Conservation (phyloP, 2,329 filamentous ascomycete genomes). For the Dothistroma pini region DNA sequence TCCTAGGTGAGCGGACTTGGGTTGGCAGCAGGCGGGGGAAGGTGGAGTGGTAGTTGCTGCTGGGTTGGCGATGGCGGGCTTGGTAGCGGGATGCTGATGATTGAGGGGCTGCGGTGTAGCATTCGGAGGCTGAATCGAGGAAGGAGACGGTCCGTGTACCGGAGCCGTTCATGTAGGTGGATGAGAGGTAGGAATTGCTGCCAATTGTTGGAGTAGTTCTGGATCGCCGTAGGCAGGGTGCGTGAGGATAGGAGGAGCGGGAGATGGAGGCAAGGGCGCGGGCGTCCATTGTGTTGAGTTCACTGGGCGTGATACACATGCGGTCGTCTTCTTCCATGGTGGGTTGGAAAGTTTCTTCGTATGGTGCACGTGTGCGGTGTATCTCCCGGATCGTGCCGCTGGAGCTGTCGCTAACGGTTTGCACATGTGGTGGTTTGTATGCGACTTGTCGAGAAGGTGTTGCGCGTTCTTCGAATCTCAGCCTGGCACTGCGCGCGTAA, state of each 20-base stretch:
- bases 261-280: neutral
- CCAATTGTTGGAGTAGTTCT: neutral
- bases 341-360: neutral
- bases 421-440: neutral
- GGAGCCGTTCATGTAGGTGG: neutral
- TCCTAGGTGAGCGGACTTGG: neutral
- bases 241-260: constrained; percentile 3
- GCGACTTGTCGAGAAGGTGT: neutral
- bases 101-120: neutral
- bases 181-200: constrained; percentile 1
- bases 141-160: neutral
- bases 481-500: neutral
- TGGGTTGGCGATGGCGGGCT: neutral
- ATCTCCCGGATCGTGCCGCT: neutral
- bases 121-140: neutral
- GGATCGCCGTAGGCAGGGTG: neutral
- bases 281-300: neutral
- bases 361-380: neutral
- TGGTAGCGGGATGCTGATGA: neutral
- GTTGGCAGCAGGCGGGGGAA: constrained; percentile 3
- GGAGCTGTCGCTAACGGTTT: neutral
- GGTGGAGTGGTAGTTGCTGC: neutral
- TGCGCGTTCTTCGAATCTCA: neutral
- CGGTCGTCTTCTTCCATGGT: neutral
- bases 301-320: neutral